Conservation (phyloP, 2,329 filamentous ascomycete species). For the Acrocalymma vagum region DNA sequence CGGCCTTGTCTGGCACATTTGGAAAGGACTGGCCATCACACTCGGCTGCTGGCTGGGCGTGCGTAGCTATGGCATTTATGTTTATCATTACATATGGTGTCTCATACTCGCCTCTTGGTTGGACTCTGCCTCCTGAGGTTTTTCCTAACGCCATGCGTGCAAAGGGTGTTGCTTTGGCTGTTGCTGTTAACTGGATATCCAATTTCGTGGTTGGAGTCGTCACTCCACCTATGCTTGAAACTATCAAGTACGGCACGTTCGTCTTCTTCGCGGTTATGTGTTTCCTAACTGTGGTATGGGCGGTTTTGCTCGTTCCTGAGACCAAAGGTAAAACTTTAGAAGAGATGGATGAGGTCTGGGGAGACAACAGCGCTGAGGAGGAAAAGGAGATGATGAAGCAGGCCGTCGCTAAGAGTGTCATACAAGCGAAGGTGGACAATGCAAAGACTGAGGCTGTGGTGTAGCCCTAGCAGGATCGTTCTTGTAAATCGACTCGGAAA, state of each 20-base stretch:
- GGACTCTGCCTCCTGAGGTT: constrained; percentile 16
- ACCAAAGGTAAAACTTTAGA: constrained; percentile 12
- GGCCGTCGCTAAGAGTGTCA: too few species aligned
- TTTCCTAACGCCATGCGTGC: constrained; percentile 14
- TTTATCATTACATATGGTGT: constrained; percentile 7
- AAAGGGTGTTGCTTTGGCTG: constrained; percentile 66
- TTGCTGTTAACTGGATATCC: constrained; percentile 30
- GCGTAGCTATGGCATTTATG: constrained; percentile 9
- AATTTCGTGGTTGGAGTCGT: constrained; percentile 63
- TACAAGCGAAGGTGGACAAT: too few species aligned
- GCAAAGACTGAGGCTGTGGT: too few species aligned
- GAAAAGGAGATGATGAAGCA: constrained; percentile 22
- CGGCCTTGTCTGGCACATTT: constrained; percentile 1
- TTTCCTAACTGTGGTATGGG: constrained; percentile 1
- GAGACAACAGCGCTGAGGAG: constrained; percentile 19
- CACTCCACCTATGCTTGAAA: constrained; percentile 56
- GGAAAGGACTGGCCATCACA: constrained; percentile 5
- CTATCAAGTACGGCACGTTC: constrained; percentile 3
- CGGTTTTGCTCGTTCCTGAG: constrained; percentile 10
- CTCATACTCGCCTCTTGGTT: constrained; percentile 53
- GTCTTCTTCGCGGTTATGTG: constrained; percentile 5
- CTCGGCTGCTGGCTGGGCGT: constrained; percentile 6
- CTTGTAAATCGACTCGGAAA: too few species aligned
- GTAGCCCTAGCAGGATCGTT: too few species aligned
- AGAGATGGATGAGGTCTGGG: constrained; percentile 10